Base-by-base conservation (phyloP, 257 asterid species). In the Solanum megistacrolobum region DNA sequence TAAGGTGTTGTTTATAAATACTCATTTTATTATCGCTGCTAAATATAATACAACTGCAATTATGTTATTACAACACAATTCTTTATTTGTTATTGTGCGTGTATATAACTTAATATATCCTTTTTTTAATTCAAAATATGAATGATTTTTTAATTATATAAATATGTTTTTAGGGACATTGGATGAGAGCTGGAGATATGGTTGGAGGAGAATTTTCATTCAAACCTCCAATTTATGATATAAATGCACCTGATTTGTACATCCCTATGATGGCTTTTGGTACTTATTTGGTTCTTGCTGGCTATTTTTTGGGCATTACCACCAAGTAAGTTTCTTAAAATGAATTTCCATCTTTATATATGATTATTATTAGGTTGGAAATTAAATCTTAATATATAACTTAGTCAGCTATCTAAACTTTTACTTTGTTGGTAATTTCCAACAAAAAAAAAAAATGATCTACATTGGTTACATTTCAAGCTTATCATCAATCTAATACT, bases 181-280 rank as follows among this genome's bases (percentile, higher is more conserved):
- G 91, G 91, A 87, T 87, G 79, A 89, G 91, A 74, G 83, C 14
- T 32, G 76, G 90, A 5, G 87, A 87, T 73, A 72, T 86, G n/a
- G 87, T 23, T 62, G 83, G 91, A 27, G 84, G 88, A n/a, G 87
- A 85, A 85, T 81, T 89, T 38, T 85, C 90, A 46, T 89, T 87
- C 32, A 87, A 89, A 73, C 89, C 91, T 12, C 91, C 91, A 34
- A 62, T 89, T 12, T 85, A 89, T 85, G 91, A 89, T 83, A 88
- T 89, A 35, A 89, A 89, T 88, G 91, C 91, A 68, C 90, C 91
- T 66, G 90, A 89, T 84, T 55, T 89, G 36, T 89, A 89, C 14
- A 88, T 89, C 60, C 93, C 93, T 8, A 87, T 88, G 83, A 91
- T 91, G 93, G 92, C 92, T 27, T 91, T 89, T 73, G 92, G 91